Evolutionary conservation across 257 asterid species (phyloP).

Genomic region (Striga asiatica): DNA sequence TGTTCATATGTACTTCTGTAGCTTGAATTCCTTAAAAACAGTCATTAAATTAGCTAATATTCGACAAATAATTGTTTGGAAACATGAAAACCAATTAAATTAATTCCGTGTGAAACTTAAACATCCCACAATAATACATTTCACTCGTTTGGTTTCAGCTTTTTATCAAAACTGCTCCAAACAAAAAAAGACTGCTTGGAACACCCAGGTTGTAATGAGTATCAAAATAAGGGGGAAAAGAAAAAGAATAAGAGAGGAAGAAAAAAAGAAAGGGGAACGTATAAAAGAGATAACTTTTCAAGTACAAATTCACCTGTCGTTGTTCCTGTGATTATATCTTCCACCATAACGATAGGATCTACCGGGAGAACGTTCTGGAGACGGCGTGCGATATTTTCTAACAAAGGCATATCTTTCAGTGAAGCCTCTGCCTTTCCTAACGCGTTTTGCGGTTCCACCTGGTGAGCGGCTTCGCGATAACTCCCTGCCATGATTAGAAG

Average conservation of each 20-base stretch:
- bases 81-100: too few relatives aligned
- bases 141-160: too few relatives aligned
- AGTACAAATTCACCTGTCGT: conserved; percentile 44
- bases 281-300: background rate
- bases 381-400: conserved; percentile 91
- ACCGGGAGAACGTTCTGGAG: conserved; percentile 65
- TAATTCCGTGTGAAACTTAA: too few relatives aligned
- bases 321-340: conserved; percentile 55
- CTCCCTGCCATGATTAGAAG: conserved; percentile 33
- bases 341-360: conserved; percentile 63
- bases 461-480: conserved; percentile 56
- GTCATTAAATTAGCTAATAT: background rate
- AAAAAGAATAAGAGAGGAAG: too few relatives aligned
- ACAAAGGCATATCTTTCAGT: conserved; percentile 73
- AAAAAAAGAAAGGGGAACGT: too few relatives aligned
- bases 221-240: too few relatives aligned
- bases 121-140: too few relatives aligned
- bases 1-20: conserved; percentile 53
- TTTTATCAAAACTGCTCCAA: too few relatives aligned
- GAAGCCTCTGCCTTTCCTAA: conserved; percentile 96
- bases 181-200: too few relatives aligned
- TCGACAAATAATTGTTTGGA: too few relatives aligned
- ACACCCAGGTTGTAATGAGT: too few relatives aligned
- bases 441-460: conserved; percentile 67
- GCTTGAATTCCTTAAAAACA: conserved; percentile 48